phyloP scores from a whole-genome alignment of 108 stramenopile species.

The Stephanodiscus triporus region DNA sequence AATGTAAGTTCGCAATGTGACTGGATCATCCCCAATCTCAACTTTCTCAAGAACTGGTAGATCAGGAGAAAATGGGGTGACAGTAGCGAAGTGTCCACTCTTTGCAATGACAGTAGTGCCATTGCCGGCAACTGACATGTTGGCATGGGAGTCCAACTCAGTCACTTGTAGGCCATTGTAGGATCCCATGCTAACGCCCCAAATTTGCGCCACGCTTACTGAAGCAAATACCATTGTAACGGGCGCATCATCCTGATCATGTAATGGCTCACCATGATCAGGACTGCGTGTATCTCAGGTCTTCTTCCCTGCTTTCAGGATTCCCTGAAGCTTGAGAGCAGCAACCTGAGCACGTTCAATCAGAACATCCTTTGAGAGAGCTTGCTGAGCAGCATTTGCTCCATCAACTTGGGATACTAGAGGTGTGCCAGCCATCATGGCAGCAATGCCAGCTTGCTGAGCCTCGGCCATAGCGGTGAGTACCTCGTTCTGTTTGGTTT shows the following conservation, averaged over 20 bases:
- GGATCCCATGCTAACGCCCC: neutral
- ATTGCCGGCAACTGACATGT: conserved; percentile 10
- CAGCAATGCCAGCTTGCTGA: too few species aligned
- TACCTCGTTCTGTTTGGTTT: too few species aligned
- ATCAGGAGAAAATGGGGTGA: conserved; percentile 5
- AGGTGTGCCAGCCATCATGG: too few species aligned
- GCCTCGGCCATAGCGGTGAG: too few species aligned
- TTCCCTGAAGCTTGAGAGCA: too few species aligned
- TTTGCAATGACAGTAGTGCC: neutral
- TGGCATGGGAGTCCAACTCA: conserved; percentile 15
- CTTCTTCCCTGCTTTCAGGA: neutral
- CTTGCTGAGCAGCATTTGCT: too few species aligned
- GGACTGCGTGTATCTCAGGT: neutral
- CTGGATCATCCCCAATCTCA: conserved; percentile 37
- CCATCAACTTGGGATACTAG: too few species aligned
- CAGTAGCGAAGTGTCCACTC: neutral
- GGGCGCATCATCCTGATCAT: too few species aligned
- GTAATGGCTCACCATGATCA: neutral
- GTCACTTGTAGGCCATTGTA: neutral
- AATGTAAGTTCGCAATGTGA: neutral
- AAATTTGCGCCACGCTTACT: neutral
- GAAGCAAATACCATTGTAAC: neutral
- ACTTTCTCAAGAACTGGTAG: neutral
- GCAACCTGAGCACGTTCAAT: too few species aligned
- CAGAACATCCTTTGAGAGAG: too few species aligned